A percentile compares a stretch with the other conserved stretches of the same genome.
These are phyloP conservation scores for Pseudisothecium myosuroides DNA, from an alignment of 225 moss, liverwort and hornwort species.

Conservation along the genomic window DNA sequence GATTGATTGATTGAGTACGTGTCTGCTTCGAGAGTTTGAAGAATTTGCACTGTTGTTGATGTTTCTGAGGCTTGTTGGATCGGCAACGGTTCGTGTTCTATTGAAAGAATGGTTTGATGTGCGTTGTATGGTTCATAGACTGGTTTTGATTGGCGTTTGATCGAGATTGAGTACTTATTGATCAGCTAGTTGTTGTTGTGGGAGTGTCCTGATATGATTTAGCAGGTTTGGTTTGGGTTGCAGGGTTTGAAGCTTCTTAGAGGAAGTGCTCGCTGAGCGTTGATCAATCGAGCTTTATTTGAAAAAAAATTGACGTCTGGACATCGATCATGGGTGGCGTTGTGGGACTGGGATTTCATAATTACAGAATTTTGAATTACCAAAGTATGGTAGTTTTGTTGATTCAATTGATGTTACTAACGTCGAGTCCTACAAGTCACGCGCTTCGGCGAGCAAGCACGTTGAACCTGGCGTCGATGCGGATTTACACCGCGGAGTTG, in stretches of 20 bases:
- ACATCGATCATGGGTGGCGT: background rate
- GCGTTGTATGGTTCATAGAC: no score
- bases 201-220: background rate
- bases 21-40: background rate
- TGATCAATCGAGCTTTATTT: no score
- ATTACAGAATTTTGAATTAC: background rate
- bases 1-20: background rate
- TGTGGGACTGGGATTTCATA: background rate
- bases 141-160: background rate
- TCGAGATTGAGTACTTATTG: background rate
- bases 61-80: background rate
- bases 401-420: background rate
- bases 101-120: background rate
- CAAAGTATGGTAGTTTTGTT: background rate
- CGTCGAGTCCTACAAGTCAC: background rate
- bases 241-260: background rate
- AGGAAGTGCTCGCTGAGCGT: background rate
- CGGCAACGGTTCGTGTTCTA: background rate
- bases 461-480: constrained; percentile 24
- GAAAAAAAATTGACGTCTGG: background rate
- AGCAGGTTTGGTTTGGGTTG: background rate
- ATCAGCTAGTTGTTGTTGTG: background rate
- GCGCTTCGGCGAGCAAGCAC: constrained; percentile 8
- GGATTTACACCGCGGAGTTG: constrained; percentile 14
- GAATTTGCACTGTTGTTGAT: background rate